Evolutionary conservation across 768 basidiomycete genomes (phyloP).

Genomic region (Polyporus arcularius): DNA sequence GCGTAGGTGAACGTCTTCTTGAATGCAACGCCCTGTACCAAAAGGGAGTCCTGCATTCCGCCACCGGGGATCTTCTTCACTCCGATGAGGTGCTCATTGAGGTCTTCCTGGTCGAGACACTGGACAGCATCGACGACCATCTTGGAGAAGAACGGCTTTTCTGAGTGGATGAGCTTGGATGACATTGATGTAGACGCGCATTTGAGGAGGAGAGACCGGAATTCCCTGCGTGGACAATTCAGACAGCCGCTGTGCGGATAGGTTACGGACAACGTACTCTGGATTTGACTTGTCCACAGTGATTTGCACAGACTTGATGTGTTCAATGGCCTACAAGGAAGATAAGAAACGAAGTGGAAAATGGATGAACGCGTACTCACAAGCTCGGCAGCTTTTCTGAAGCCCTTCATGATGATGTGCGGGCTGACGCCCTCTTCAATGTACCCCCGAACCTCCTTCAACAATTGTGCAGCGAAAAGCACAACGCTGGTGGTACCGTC

Average conservation of each 20-base stretch:
- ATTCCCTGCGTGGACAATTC: constrained; percentile 54
- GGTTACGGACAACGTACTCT: constrained; percentile 54
- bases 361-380: constrained; percentile 46
- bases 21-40: constrained; percentile 92
- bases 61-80: constrained; percentile 98
- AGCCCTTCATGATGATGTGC: constrained; percentile 97
- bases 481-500: constrained; percentile 98
- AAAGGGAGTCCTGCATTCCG: constrained; percentile 93
- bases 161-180: constrained; percentile 97
- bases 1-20: constrained; percentile 99
- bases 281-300: constrained; percentile 87
- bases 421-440: constrained; percentile 98
- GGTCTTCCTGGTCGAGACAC: constrained; percentile 87
- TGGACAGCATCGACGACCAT: constrained; percentile 99
- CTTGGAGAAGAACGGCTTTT: constrained; percentile 97
- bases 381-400: constrained; percentile 82
- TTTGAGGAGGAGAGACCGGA: constrained; percentile 92
- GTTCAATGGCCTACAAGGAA: constrained; percentile 68
- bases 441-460: constrained; percentile 89
- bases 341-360: neutral
- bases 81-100: constrained; percentile 95
- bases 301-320: constrained; percentile 88
- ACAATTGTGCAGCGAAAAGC: constrained; percentile 87
- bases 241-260: neutral
- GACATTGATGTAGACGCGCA: constrained; percentile 99